Evolutionary conservation across 2,329 filamentous ascomycete species (phyloP), one percentile per base, ranked within the genome.

Genomic region (Pseudogymnoascus sp.): DNA sequence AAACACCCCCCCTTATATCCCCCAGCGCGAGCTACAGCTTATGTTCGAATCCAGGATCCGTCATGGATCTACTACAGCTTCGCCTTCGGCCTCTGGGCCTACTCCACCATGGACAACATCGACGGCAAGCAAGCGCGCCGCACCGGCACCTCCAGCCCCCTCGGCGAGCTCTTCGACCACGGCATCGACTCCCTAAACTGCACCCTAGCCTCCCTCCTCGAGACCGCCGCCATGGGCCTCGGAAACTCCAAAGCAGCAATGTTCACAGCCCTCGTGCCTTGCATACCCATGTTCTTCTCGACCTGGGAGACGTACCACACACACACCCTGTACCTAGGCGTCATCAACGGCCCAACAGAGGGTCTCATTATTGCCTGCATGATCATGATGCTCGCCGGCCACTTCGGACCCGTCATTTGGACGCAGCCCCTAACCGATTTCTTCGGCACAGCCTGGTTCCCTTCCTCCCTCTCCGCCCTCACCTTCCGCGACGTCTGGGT

Each of bases 241-340:
- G 95, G 95, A 42, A 86, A 90, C 3, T 91, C 90, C 16, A 87
- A 86, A 67, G 86, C 91, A 18, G 95, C 95, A 68, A 88, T 95
- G 64, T 96, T 96, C 74, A 97, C 95, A 0, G 92, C 93, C 1
- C 80, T 99, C 47, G 86, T 93, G 66, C 95, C 95, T 1, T 96
- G 92, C 70, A 79, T 99, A 51, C 91, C 95, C 65, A 99, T 99
- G 95, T 99, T 96, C 81, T 97, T 99, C 78, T 97, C 93, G 2
- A 99, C 95, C 1, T 99, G 95, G 95, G 95, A 99, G 78, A 99
- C 95, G 0, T 99, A 97, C 75, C 95, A 99, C 77, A 97, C 95
- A 4, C 95, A 99, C 75, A 97, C 95, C 0, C 80, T 99, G 5
- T 99, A 96, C 76, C 86, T 99, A 11, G 95, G 95, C 63, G 91